Evolutionary conservation across 2,329 filamentous ascomycete species (phyloP).

Genomic region (Teratosphaeria pseudoeucalypti): DNA sequence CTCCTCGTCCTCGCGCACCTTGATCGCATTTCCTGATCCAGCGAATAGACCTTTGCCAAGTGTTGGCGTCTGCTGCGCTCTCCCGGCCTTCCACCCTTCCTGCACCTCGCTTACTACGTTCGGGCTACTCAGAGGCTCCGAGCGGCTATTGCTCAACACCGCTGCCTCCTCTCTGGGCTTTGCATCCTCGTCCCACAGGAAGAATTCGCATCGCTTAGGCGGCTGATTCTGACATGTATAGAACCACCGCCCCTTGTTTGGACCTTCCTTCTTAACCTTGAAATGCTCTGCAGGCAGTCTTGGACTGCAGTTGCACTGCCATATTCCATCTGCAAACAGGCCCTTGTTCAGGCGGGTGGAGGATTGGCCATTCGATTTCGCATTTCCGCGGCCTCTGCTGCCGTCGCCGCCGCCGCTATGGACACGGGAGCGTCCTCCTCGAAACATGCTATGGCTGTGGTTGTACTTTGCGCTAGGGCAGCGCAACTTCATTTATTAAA

Average conservation of each 20-base stretch:
- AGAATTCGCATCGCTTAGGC: slow-evolving; percentile 44
- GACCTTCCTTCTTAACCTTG: slow-evolving; percentile 46
- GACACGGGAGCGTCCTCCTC: background rate
- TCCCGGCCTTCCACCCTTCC: slow-evolving; percentile 19
- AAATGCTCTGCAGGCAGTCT: slow-evolving; percentile 45
- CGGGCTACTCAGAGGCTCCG: slow-evolving; percentile 1
- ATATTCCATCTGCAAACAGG: slow-evolving; percentile 28
- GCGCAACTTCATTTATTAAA: background rate
- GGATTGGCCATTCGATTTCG: background rate
- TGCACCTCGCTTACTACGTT: slow-evolving; percentile 8
- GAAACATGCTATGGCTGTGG: background rate
- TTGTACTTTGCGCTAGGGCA: background rate
- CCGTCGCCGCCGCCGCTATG: background rate
- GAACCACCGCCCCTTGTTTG: slow-evolving; percentile 43
- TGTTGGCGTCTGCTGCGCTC: slow-evolving; percentile 3
- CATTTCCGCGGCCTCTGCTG: background rate
- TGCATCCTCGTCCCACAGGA: slow-evolving; percentile 48
- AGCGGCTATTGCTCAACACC: slow-evolving; percentile 25
- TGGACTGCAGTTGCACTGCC: slow-evolving; percentile 48
- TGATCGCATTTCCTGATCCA: background rate
- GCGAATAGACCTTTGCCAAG: background rate
- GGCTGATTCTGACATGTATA: slow-evolving; percentile 47
- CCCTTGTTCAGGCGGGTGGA: slow-evolving; percentile 9
- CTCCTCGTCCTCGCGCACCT: slow-evolving; percentile 2
- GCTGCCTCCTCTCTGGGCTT: slow-evolving; percentile 37